Base-by-base conservation (phyloP, 2,329 filamentous ascomycete species). In the Neonectria neomacrospora region DNA sequence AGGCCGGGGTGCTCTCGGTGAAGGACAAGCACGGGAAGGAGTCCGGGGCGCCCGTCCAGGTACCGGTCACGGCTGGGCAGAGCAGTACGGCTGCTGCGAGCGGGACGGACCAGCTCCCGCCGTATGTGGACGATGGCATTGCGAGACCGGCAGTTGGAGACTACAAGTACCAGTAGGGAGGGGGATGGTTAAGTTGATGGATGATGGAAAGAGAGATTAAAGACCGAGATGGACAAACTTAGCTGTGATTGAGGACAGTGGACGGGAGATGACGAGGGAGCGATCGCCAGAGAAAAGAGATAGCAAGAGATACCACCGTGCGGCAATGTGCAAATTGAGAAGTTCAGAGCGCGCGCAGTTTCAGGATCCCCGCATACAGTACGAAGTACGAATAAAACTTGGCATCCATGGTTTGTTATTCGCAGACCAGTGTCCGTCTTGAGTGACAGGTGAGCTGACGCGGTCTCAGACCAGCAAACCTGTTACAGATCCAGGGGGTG, bases 121-220 rank as follows among this genome's bases (percentile, higher is more conserved):
- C 64, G 8, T 74, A 74, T 53, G 71, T 66, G 0, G 60, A 73
- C 34, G 71, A 74, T 52, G 71, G 71, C 26, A 56, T 69, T 23
- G 53, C 69, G 10, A 63, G 66, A 22, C 69, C 72, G 30, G 71
- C 64, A 1, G 65, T 67, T 51, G 71, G 71, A 18, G 72, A 74
- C 54, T 54, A 70, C 42, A 74, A 74, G 58, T 73, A 74, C n/a
- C 63, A 59, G 14, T 73, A 60, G 56, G 18, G 12, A 10, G 9
- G 5, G 12, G 8, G 30, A 16, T 14, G 10, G 10, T 26, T 22
- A 23, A 12, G 6, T 6, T 26, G 42, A 45, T 9, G 22, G 8
- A 18, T 42, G 11, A 51, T 1, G 54, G n/a, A 30, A 7, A 37
- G 14, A 30, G 16, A 8, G 26, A 48, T 10, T n/a, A 30, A 28